Percentiles rank a stretch among this genome's conserved stretches.
These are phyloP conservation scores for Craterostigma plantagineum DNA, from an alignment of 257 asterid species.

Conservation along the genomic window DNA sequence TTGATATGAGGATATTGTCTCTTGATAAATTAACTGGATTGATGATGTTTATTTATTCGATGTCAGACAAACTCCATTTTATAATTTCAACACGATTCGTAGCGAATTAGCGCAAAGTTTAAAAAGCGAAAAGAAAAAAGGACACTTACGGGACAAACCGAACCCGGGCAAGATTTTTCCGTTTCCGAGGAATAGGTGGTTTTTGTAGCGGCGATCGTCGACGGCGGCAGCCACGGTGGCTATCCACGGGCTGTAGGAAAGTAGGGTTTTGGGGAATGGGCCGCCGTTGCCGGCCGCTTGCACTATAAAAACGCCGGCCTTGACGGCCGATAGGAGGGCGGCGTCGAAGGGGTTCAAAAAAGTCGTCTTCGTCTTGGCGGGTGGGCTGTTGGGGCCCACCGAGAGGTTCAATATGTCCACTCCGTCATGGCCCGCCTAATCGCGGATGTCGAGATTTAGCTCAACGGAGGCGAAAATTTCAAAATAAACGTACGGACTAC, in stretches of 20 bases:
- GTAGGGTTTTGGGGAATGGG: slow-evolving; percentile 76
- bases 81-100: no score
- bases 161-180: slow-evolving; percentile 75
- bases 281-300: slow-evolving; percentile 99
- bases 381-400: slow-evolving; percentile 98
- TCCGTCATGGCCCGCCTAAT: slow-evolving; percentile 95
- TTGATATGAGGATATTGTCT: no score
- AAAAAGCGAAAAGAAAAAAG: no score
- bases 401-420: slow-evolving; percentile 94
- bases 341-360: slow-evolving; percentile 89
- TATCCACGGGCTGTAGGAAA: slow-evolving; percentile 99
- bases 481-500: no score
- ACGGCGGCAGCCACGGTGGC: slow-evolving; percentile 95
- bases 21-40: no score
- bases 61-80: no score
- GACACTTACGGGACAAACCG: slow-evolving; percentile 80
- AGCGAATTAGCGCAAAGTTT: no score
- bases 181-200: slow-evolving; percentile 78
- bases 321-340: slow-evolving; percentile 86
- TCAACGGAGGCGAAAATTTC: no score
- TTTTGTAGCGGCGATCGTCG: slow-evolving; percentile 92
- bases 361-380: slow-evolving; percentile 80
- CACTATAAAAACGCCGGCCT: slow-evolving; percentile 91
- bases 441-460: no score
- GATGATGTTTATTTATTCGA: no score